Evolutionary conservation across 1,284 basidiomycete species (phyloP), one percentile per base, ranked within the genome.

Genomic region (Peniophora sp.): DNA sequence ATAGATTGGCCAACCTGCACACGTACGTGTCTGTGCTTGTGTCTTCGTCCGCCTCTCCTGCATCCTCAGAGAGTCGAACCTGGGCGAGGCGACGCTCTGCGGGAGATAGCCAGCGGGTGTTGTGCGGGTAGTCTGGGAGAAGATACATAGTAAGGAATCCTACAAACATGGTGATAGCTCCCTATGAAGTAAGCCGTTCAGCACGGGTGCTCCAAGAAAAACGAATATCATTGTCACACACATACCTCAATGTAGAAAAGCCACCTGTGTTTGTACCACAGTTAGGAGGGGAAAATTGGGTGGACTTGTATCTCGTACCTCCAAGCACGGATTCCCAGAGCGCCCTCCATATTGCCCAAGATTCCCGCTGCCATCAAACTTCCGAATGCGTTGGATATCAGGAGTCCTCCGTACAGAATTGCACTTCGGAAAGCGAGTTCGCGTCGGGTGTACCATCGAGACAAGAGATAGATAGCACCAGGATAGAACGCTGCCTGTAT

Each of bases 361-460:
- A 90, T 84, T 2, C 83, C 85, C 16, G 82, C 84, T 10, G 84
- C 83, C 62, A 83, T 78, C 50, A 84, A 81, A 50, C 76, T 71
- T 39, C 86, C 85, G 61, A 90, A 89, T 2, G 88, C 87, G 65
- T 88, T 89, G 0, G 83, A 85, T 47, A 89, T 72, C n/a, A 89
- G 67, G 2, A 81, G 61, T 16, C 85, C 86, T 6, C 73, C 73
- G 62, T 82, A 88, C 2, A 92, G 72, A 51, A 89, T 73, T 0
- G 85, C 82, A 47, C 81, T 78, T 36, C 89, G 78, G 52, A 89
- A 76, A 0, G 81, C 80, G 5, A 85, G 66, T 65, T 85, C 81
- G 80, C 83, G 81, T 53, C 77, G 77, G 1, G 81, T 83, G 56
- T 84, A 84, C 81, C 80, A 83, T 47, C 79, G 65, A 16, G 81